A percentile compares a stretch with the other conserved stretches of the same genome.
phyloP scores from a whole-genome alignment of 2,329 filamentous ascomycete genomes.

The Pseudogymnoascus pannorum region DNA sequence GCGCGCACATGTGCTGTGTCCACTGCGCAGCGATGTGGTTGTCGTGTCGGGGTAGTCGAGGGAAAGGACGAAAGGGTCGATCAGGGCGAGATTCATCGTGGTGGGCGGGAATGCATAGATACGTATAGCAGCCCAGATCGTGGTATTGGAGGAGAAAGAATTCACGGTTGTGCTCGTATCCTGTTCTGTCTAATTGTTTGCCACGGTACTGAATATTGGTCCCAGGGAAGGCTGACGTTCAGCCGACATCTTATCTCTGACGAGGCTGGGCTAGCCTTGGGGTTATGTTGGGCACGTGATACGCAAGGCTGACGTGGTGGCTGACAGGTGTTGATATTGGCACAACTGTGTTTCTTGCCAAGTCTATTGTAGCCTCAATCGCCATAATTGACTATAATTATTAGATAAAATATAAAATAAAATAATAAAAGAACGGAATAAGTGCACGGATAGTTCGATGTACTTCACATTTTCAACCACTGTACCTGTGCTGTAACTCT shows the following conservation, averaged over 20 bases:
- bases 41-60: conserved; percentile 87
- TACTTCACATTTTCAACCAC: background rate
- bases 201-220: background rate
- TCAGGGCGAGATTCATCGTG: conserved; percentile 63
- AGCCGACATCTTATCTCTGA: conserved; percentile 6
- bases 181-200: background rate
- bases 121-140: conserved; percentile 9
- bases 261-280: background rate
- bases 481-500: background rate
- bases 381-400: too few relatives aligned
- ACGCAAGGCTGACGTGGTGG: background rate
- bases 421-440: background rate
- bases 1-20: conserved; percentile 61
- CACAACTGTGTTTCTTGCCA: background rate
- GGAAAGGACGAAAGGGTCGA: conserved; percentile 63
- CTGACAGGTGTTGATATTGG: background rate
- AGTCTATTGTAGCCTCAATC: background rate
- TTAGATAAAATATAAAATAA: background rate
- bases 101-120: conserved; percentile 11
- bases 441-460: background rate
- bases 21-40: conserved; percentile 73
- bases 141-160: background rate
- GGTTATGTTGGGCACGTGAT: background rate
- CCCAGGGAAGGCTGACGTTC: conserved; percentile 2
- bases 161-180: background rate